Evolutionary conservation across 495 filamentous ascomycete species (phyloP), one percentile per base, ranked within the genome.

Genomic region (Daldinia bambusicola): DNA sequence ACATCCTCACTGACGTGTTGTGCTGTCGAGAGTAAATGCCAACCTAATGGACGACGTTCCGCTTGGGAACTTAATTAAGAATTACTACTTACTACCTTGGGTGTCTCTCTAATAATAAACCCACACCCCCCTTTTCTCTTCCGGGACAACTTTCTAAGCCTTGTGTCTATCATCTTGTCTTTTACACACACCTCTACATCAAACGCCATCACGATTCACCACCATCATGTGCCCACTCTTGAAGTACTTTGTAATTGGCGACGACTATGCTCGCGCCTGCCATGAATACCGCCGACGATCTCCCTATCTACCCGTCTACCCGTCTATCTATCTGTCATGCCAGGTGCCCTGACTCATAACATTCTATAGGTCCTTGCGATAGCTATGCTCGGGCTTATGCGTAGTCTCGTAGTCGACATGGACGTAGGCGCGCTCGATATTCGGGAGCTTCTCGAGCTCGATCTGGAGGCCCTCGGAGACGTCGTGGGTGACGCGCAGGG

Each of bases 341-440:
- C 12, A 26, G 26, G 26, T 26, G n/a, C n/a, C n/a, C n/a, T n/a
- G n/a, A n/a, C n/a, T n/a, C n/a, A n/a, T n/a, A n/a, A n/a, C n/a
- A n/a, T n/a, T n/a, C n/a, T n/a, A 87, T 57, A 88, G 53, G 74
- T 87, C 86, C 77, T 88, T 88, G 78, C 86, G 86, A 50, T 75
- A 82, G 20, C 75, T 77, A 75, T 87, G 86, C 78, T 88, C 93
- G 9, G 95, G 95, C 82, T 97, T 97, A 79, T 99, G 95, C n/a
- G 90, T 94, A 6, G 93, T 94, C 84, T 99, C 95, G 71, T 95
- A 98, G 76, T 99, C 95, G 14, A 98, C 94, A 80, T 99, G 95
- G 13, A 98, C 95, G 81, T 98, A 99, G 1, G 94, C 93, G 67
- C 95, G 82, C 85, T 98, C 95, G 2, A 99, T 90, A 77, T 97